Conservation (phyloP, 495 filamentous ascomycete species). For the Hypoxylon trugodes region DNA sequence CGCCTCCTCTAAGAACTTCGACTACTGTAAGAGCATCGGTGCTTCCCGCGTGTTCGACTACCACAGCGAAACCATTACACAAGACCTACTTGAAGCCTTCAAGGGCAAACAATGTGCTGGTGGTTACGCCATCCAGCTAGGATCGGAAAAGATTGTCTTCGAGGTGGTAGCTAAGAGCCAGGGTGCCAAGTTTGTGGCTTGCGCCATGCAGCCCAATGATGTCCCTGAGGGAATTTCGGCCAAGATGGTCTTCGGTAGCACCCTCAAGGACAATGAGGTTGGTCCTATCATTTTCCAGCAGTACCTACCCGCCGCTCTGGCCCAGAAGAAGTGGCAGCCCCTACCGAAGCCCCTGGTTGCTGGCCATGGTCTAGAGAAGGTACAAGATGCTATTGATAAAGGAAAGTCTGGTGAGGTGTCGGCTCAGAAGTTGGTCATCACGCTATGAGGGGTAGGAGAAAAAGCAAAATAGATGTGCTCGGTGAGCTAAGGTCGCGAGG, state of each 20-base stretch:
- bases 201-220: constrained; percentile 26
- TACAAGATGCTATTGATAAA: constrained; percentile 36
- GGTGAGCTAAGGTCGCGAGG: too few species aligned
- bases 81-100: constrained; percentile 46
- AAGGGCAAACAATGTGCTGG: constrained; percentile 31
- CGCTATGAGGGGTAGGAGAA: constrained; percentile 6
- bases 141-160: constrained; percentile 19
- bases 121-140: constrained; percentile 17
- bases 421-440: constrained; percentile 39
- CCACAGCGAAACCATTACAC: constrained; percentile 45
- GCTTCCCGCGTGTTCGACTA: constrained; percentile 69
- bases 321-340: constrained; percentile 23
- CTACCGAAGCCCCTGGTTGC: constrained; percentile 34
- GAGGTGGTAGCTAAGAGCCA: constrained; percentile 26
- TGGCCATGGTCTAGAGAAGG: constrained; percentile 35
- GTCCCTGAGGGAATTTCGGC: constrained; percentile 32
- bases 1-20: constrained; percentile 62
- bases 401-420: constrained; percentile 27
- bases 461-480: background rate
- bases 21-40: constrained; percentile 61
- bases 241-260: constrained; percentile 38
- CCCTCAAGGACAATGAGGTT: constrained; percentile 36
- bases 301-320: constrained; percentile 35
- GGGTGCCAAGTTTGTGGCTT: constrained; percentile 42
- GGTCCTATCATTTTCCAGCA: constrained; percentile 26